Percentiles rank a stretch among this genome's conserved stretches.
Evolutionary conservation across 306 rosid genomes (phyloP).

Genomic region (Vigna nakashimae): DNA sequence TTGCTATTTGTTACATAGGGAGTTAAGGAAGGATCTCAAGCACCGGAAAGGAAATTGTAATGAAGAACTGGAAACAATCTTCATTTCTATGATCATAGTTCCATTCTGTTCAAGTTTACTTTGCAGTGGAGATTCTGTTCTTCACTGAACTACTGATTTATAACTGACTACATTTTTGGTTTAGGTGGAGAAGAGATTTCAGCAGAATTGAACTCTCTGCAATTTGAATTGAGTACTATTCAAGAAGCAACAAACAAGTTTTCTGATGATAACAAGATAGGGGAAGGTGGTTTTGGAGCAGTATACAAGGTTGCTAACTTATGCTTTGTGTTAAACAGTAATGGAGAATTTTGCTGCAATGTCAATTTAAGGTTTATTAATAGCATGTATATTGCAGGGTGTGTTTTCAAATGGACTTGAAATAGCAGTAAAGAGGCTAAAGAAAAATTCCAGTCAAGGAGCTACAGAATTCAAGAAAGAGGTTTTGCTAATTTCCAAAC

Average conservation of each 20-base stretch:
- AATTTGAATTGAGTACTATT: conserved; percentile 35
- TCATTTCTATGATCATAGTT: not conserved
- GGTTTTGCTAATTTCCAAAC: conserved; percentile 38
- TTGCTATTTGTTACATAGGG: conserved; percentile 14
- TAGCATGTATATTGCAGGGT: conserved; percentile 34
- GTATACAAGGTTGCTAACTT: conserved; percentile 34
- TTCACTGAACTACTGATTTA: not conserved
- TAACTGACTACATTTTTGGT: not conserved
- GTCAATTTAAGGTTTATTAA: conserved; percentile 7
- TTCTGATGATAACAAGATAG: conserved; percentile 45
- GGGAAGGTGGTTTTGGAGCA: conserved; percentile 50
- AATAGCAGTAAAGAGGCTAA: conserved; percentile 49
- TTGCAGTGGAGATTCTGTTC: not conserved
- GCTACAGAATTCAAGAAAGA: conserved; percentile 44
- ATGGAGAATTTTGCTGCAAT: not conserved
- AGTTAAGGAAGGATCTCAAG: conserved; percentile 28
- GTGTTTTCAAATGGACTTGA: conserved; percentile 38
- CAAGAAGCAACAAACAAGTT: conserved; percentile 45
- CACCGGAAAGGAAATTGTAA: conserved; percentile 34
- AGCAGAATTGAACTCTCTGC: conserved; percentile 41
- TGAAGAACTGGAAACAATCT: not conserved
- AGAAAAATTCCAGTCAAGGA: conserved; percentile 44
- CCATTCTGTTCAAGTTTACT: conserved; percentile 19
- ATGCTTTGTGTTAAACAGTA: not conserved
- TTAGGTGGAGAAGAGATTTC: conserved; percentile 36